These are phyloP conservation scores for Pythium plurisporium DNA, from an alignment of 352 stramenopile genomes.

Conservation along the genomic window DNA sequence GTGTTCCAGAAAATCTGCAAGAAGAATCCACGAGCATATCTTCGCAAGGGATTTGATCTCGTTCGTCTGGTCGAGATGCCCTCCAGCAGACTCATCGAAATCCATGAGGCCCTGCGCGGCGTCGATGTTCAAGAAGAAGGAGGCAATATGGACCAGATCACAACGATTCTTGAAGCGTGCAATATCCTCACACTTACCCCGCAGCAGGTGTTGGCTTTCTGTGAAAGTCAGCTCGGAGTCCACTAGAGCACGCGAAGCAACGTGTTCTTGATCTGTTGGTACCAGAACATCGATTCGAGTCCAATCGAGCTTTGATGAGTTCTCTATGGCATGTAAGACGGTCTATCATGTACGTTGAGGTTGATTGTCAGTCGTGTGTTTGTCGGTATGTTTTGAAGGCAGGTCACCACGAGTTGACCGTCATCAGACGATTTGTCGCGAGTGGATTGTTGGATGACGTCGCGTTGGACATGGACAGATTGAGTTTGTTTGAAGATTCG, in stretches of 20 bases:
- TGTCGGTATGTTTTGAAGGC: not conserved
- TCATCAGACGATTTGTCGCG: conserved; percentile 37
- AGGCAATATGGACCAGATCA: conserved; percentile 47
- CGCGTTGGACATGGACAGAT: conserved; percentile 37
- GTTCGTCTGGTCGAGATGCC: conserved; percentile 40
- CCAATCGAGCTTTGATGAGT: too few relatives aligned
- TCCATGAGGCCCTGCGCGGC: conserved; percentile 40
- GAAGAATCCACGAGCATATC: conserved; percentile 28
- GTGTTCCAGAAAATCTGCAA: conserved; percentile 34
- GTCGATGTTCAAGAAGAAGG: conserved; percentile 7
- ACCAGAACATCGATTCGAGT: too few relatives aligned
- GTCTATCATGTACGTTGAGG: not conserved
- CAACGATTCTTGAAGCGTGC: conserved; percentile 67
- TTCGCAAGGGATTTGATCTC: conserved; percentile 47
- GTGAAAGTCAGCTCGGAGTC: conserved; percentile 10
- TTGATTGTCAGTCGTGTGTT: not conserved
- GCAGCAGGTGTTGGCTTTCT: conserved; percentile 34
- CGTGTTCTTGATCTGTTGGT: not conserved
- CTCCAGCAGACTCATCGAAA: conserved; percentile 30
- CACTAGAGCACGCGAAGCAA: not conserved
- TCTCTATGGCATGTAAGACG: not conserved
- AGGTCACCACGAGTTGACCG: conserved; percentile 7
- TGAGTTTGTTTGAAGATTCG: not conserved
- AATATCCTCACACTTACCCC: conserved; percentile 43
- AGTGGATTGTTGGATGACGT: conserved; percentile 28